Evolutionary conservation across 306 rosid genomes (phyloP), one percentile per base, ranked within the genome.

Genomic region (Begonia loranthoides): DNA sequence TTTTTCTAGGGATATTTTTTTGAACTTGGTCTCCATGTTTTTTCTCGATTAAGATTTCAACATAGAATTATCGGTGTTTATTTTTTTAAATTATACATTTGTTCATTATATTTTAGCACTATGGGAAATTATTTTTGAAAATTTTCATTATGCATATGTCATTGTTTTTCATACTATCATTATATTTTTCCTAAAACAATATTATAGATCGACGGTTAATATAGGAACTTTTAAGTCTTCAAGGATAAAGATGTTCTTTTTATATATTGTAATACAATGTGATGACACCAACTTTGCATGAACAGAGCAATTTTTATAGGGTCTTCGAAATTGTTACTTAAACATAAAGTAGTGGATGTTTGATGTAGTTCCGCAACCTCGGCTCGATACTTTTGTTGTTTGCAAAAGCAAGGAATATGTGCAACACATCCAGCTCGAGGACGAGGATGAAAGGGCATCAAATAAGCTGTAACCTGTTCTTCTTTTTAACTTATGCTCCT

Each of bases 401-500:
- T 90, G 97, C 74, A 80, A 80, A 75, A 82, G 95, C 61, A 82
- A 71, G 68, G 76, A 80, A 51, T 78, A 79, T 65, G 80, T 90
- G 6, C 81, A 82, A 17, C 94, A 79, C 62, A 76, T 90, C 68
- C 94, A 80, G 75, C 95, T 86, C n/a, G 92, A 76, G 68, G 94
- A 70, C 46, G 62, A 48, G 15, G 73, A 66, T 21, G 83, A 81
- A 60, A 86, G 84, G 54, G 70, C 82, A 45, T 65, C 78, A 17
- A 83, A 76, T 66, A 81, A 76, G 79, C 78, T 93, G 94, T 62
- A 77, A 75, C 64, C 0, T 41, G 22, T 17, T 21, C 43, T 60
- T 17, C 43, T 60, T 17, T 13, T 16, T 15, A 13, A 9, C 40
- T 38, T 9, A 4, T 15, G 21, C 19, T 38, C 21, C 13, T 41